phyloP scores from a whole-genome alignment of 2,329 filamentous ascomycete genomes.

The Coniochaeta ligniaria region DNA sequence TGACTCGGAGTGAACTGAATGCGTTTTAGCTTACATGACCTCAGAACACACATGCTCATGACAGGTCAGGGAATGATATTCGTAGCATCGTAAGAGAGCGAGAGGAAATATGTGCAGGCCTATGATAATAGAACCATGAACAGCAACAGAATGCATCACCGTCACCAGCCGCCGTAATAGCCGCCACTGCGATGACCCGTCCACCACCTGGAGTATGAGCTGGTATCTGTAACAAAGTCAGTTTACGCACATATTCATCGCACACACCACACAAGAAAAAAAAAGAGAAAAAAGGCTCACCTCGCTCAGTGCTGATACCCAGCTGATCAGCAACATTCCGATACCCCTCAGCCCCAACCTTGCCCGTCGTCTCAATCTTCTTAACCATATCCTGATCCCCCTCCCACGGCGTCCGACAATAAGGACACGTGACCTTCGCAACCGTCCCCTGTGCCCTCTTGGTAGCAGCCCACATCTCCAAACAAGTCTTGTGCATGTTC shows the following conservation, averaged over 20 bases:
- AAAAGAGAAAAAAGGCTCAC: background rate
- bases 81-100: too few species aligned
- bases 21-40: too few species aligned
- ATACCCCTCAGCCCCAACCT: conserved; percentile 44
- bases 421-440: conserved; percentile 46
- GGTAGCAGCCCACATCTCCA: conserved; percentile 45
- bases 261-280: too few species aligned
- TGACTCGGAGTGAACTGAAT: too few species aligned
- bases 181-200: conserved; percentile 8
- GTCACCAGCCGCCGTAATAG: background rate
- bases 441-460: conserved; percentile 27
- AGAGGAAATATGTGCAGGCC: too few species aligned
- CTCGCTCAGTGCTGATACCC: conserved; percentile 40
- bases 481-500: conserved; percentile 47
- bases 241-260: background rate
- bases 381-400: conserved; percentile 34
- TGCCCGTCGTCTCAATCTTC: conserved; percentile 33
- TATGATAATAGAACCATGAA: too few species aligned
- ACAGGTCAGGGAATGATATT: too few species aligned
- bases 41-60: too few species aligned
- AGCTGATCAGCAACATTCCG: conserved; percentile 54
- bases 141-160: background rate
- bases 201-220: conserved; percentile 19
- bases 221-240: conserved; percentile 15
- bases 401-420: conserved; percentile 52